Evolutionary conservation across 1,284 basidiomycete genomes (phyloP), one percentile per base, ranked within the genome.

Genomic region (Coniophora puteana): DNA sequence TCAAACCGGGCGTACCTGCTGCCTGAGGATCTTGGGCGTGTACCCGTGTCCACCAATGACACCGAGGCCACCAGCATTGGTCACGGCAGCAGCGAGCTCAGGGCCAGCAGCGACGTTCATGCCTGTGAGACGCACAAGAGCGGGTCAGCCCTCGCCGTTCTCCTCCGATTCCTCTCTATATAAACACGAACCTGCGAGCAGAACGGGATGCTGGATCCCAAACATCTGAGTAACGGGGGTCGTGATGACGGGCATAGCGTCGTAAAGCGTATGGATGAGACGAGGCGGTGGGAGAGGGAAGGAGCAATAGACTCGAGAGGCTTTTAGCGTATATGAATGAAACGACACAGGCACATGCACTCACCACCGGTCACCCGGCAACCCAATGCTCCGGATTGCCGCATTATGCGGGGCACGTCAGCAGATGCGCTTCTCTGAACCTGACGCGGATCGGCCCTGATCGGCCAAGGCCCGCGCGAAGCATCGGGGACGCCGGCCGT

Each of bases 61-160:
- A 45, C 91, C 91, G 24, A 94, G 58, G 37, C 91, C 91, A 30
- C 65, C 65, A 34, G 89, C 90, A 54, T 93, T 93, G 27, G 82
- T 86, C 41, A 91, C 89, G 27, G 89, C 91, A 33, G 91, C 91
- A 14, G 89, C 86, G 14, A 93, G 76, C 59, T 89, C 86, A 14
- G 90, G 88, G 13, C 90, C 90, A 36, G 90, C 87, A 26, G 89
- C 89, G 14, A 89, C 84, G 56, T 92, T 91, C 89, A 92, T 91
- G 14, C 88, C 85, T 67, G 42, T 23, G 29, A 26, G 37, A 16
- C 26, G 32, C 29, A 23, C 25, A 13, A 18, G 11, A 38, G 27
- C 21, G 32, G 18, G 25, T 35, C 28, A 43, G 13, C 13, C 12
- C 28, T 34, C 46, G 27, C 29, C 41, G 12, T n/a, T 18, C 13